Evolutionary conservation across 768 basidiomycete species (phyloP).

Genomic region (Trametes punicea): DNA sequence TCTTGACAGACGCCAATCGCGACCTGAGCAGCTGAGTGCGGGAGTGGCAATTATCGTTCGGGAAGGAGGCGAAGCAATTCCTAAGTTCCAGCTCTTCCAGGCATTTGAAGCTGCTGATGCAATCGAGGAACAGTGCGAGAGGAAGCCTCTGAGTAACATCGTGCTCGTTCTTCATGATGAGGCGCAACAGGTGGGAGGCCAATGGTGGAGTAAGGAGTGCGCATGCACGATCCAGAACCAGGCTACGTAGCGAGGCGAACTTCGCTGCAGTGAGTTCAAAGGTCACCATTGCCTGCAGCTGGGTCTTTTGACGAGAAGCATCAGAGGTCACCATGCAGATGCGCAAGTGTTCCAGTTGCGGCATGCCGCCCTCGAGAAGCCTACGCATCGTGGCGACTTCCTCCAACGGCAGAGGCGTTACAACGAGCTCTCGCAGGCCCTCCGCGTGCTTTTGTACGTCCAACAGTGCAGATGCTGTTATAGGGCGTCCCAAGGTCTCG

Average conservation of each 20-base stretch:
- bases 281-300: not conserved
- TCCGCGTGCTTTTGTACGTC: not conserved
- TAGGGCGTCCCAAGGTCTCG: not conserved
- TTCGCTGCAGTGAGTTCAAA: not conserved
- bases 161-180: not conserved
- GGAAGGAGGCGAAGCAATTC: not conserved
- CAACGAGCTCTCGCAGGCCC: not conserved
- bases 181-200: not conserved
- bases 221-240: not conserved
- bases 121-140: not conserved
- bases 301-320: not conserved
- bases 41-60: not conserved
- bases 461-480: not conserved
- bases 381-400: not conserved
- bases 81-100: not conserved
- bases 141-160: not conserved
- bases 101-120: not conserved
- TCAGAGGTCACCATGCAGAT: not conserved
- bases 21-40: not conserved
- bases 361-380: not conserved
- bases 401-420: not conserved
- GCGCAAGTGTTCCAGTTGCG: not conserved
- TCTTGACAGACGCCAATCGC: not conserved
- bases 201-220: not conserved
- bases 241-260: not conserved